These are phyloP conservation scores for Debaryomyces udenii DNA, from an alignment of 1,139 yeast species.

Conservation along the genomic window DNA sequence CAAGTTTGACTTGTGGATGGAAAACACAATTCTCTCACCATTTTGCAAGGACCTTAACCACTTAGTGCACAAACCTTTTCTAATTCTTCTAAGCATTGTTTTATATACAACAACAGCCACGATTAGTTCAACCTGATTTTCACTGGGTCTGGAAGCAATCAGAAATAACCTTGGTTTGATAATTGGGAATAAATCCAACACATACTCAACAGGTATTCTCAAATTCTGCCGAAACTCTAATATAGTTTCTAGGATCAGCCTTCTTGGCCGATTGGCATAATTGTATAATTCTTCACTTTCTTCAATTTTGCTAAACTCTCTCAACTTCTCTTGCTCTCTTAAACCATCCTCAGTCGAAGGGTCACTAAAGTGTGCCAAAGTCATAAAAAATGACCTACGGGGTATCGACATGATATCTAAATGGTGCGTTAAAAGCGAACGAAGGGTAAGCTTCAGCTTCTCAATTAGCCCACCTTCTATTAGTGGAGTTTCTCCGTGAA, in stretches of 20 bases:
- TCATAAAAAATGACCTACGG: conserved; percentile 74
- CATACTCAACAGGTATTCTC: conserved; percentile 69
- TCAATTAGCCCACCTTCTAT: conserved; percentile 64
- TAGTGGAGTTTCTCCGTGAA: conserved; percentile 32
- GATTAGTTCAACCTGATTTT: conserved; percentile 57
- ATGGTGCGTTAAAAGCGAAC: conserved; percentile 76
- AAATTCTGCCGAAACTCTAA: conserved; percentile 75
- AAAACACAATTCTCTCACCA: conserved; percentile 57
- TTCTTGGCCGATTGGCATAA: conserved; percentile 87
- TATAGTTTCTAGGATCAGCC: conserved; percentile 83
- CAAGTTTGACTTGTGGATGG: conserved; percentile 54
- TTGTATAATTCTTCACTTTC: conserved; percentile 82
- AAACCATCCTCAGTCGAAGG: conserved; percentile 45
- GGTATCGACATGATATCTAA: conserved; percentile 85
- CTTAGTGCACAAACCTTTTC: conserved; percentile 83
- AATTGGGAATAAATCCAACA: conserved; percentile 76
- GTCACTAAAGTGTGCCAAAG: conserved; percentile 72
- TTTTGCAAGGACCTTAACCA: conserved; percentile 60
- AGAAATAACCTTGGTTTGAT: conserved; percentile 83
- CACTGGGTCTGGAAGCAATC: conserved; percentile 65
- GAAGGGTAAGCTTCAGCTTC: conserved; percentile 55
- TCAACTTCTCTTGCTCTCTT: conserved; percentile 73
- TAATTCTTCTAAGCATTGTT: conserved; percentile 72
- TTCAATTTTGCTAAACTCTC: conserved; percentile 72
- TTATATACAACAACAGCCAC: conserved; percentile 86